Percentiles rank a stretch among this genome's conserved stretches.
Conservation (phyloP, 2,329 filamentous ascomycete genomes). For the Sporothrix euskadiensis region DNA sequence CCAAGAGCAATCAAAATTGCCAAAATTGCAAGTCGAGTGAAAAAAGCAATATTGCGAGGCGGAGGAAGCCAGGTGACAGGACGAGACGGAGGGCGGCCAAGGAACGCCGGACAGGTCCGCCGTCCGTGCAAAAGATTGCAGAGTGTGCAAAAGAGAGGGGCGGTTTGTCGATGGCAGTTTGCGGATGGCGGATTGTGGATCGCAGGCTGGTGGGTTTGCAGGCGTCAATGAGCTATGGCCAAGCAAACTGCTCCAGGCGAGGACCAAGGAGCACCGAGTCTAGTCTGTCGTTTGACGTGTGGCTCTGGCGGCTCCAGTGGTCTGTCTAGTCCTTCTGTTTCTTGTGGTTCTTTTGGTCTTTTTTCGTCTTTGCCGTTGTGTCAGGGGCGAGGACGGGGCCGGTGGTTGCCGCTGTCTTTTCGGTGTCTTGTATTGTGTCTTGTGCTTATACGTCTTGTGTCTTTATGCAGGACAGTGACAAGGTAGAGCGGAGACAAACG, state of each 20-base stretch:
- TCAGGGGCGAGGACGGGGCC: neutral
- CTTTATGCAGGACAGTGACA: neutral
- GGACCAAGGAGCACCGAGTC: constrained; percentile 10
- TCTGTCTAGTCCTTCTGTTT: neutral
- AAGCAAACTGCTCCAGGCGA: neutral
- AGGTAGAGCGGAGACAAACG: neutral
- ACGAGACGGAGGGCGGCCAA: neutral
- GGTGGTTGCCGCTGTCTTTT: neutral
- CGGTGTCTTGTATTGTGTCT: neutral
- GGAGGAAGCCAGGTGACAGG: neutral
- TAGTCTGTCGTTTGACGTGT: constrained; percentile 19
- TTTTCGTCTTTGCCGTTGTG: constrained; percentile 16
- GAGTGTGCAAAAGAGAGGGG: neutral
- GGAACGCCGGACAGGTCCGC: neutral
- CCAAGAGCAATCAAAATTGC: too few species aligned
- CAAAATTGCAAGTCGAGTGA: neutral
- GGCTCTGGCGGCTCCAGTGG: neutral
- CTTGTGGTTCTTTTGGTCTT: neutral
- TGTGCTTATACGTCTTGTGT: neutral
- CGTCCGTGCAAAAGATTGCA: neutral
- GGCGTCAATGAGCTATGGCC: constrained; percentile 8
- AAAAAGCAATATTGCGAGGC: neutral
- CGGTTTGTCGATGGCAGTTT: neutral
- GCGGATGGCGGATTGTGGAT: too few species aligned
- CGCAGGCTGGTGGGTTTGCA: neutral